Evolutionary conservation across 192 early-diverging fungal genomes (phyloP).

Genomic region (Linnemannia hyalina): DNA sequence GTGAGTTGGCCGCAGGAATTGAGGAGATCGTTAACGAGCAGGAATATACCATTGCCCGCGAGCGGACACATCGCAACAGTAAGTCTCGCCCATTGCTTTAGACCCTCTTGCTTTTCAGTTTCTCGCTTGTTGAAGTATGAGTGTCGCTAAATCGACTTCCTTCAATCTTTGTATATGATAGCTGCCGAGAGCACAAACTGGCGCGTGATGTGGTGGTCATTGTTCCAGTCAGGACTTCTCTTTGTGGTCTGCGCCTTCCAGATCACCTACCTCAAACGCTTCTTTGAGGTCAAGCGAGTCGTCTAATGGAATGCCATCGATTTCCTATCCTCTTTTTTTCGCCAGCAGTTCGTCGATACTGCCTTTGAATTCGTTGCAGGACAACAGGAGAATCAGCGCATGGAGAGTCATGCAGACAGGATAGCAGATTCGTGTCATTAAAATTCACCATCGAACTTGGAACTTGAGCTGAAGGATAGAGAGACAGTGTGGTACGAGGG

Average conservation of each 20-base stretch:
- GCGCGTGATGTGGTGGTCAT: constrained; percentile 85
- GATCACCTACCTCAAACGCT: constrained; percentile 80
- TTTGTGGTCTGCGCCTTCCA: constrained; percentile 78
- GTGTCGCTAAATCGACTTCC: background rate
- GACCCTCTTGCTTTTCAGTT: background rate
- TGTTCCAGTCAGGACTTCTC: constrained; percentile 72
- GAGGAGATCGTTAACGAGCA: constrained; percentile 77
- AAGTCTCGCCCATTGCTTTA: constrained; percentile 32
- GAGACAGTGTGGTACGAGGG: no score
- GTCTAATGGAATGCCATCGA: constrained; percentile 51
- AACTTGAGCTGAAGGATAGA: no score
- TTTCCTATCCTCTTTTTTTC: no score
- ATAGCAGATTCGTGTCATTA: no score
- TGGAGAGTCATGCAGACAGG: no score
- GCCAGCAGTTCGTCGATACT: no score
- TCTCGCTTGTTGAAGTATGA: no score
- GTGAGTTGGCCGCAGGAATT: constrained; percentile 71
- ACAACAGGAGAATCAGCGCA: no score
- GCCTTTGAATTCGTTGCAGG: no score
- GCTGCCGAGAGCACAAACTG: constrained; percentile 84
- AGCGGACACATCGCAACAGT: constrained; percentile 77
- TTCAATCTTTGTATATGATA: constrained; percentile 32
- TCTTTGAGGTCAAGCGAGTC: constrained; percentile 77
- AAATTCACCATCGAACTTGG: no score
- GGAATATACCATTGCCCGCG: constrained; percentile 74